Evolutionary conservation across 192 early-diverging fungal genomes (phyloP), one percentile per base, ranked within the genome.

Genomic region (Mortierella hygrophila): DNA sequence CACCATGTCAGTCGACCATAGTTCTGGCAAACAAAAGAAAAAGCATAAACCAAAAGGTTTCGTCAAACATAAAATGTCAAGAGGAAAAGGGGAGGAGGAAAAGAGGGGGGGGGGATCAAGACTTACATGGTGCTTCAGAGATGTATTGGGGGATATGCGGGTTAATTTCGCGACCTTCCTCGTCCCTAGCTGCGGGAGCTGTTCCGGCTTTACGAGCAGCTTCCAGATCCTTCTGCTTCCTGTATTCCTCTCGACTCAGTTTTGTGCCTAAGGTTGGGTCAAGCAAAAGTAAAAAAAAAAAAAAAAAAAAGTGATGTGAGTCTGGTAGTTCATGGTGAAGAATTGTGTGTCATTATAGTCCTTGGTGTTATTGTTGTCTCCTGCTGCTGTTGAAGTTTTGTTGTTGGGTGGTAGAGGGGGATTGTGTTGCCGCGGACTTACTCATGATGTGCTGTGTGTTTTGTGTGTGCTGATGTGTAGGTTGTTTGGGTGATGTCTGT

Each of bases 141-240:
- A 99, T 99, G 88, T 96, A 99, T 75, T 98, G 93, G 8, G 99
- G 99, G 68, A 99, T 99, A 85, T 99, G 98, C 26, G 99, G 99
- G 86, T 99, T 99, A 91, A 99, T 99, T 80, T 96, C 96, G 35
- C 94, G 94, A 49, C 98, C 99, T 54, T 96, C 94, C 37, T 94
- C 95, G 88, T 97, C 96, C 6, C 94, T 88, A 70, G 95, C 96
- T 23, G 96, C 93, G 32, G 96, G 94, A 15, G 96, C 96, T 41
- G 96, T 97, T 78, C 96, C 96, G 10, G 98, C 97, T 83, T 98
- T 99, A 73, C 98, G 94, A 72, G 98, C 97, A 13, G 97, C 97
- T 73, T 99, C 98, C 71, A 99, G 92, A 78, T 97, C 97, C 82
- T 98, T 97, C 81, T 97, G 97, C 74, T 93, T 93, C 72, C 95